phyloP scores from a whole-genome alignment of 108 stramenopile species.

The Asterionellopsis glacialis region DNA sequence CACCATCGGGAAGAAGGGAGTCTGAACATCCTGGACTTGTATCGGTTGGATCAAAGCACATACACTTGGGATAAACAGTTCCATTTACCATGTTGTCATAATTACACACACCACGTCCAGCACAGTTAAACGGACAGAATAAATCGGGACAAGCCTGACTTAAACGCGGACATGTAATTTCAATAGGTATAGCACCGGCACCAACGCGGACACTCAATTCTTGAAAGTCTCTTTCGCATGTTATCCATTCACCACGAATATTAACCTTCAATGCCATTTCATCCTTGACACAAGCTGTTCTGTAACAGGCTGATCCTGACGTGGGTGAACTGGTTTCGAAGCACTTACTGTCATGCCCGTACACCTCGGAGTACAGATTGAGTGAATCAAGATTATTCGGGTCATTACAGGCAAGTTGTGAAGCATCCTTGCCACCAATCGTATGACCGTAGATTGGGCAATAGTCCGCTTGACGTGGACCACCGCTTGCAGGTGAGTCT shows the following conservation, averaged over 20 bases:
- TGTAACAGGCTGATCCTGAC: conserved; percentile 33
- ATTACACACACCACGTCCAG: conserved; percentile 76
- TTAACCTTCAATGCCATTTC: not conserved
- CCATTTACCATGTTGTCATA: conserved; percentile 45
- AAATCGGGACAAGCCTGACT: conserved; percentile 44
- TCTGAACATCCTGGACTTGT: conserved; percentile 76
- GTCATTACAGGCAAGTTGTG: conserved; percentile 56
- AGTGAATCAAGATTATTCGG: conserved; percentile 47
- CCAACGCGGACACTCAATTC: not conserved
- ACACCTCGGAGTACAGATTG: conserved; percentile 63
- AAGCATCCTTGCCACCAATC: conserved; percentile 49
- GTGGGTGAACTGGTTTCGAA: conserved; percentile 50
- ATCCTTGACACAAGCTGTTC: not conserved
- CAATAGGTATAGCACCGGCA: not conserved
- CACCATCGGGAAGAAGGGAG: conserved; percentile 62
- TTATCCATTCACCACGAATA: conserved; percentile 1
- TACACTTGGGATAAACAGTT: conserved; percentile 11
- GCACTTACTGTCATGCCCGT: conserved; percentile 64
- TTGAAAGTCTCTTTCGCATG: not conserved
- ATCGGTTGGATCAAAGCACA: conserved; percentile 75
- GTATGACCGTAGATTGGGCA: conserved; percentile 79
- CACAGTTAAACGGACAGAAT: conserved; percentile 81
- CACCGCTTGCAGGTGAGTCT: conserved; percentile 43
- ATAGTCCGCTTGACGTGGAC: conserved; percentile 73
- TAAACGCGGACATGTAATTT: not conserved